Conservation (phyloP, 148 eudicot species). For the Talinum fruticosum region DNA sequence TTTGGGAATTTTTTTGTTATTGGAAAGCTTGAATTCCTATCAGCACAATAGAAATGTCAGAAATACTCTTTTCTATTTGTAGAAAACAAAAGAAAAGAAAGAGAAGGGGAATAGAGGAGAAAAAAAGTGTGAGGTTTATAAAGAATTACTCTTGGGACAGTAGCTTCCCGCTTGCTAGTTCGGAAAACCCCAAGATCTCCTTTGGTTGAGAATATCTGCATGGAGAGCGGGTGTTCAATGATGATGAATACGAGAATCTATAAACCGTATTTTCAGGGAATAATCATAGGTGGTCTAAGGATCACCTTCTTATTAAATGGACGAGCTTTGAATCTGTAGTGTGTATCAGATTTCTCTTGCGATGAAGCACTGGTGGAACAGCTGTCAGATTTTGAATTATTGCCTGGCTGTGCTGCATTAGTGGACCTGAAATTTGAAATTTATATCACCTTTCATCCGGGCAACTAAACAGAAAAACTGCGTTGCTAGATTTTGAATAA, state of each 20-base stretch:
- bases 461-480: not conserved
- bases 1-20: constrained; percentile 24
- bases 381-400: constrained; percentile 25
- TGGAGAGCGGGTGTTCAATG: constrained; percentile 12
- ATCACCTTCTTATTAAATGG: constrained; percentile 37
- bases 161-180: constrained; percentile 28
- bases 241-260: not conserved
- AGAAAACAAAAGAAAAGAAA: not conserved
- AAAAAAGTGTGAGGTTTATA: not conserved
- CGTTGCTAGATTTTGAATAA: not conserved
- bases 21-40: constrained; percentile 47
- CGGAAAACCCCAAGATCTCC: constrained; percentile 26
- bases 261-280: not conserved
- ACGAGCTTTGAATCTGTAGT: constrained; percentile 26
- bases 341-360: constrained; percentile 27
- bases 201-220: constrained; percentile 32
- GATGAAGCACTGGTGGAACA: constrained; percentile 26
- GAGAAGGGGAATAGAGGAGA: not conserved
- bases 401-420: constrained; percentile 34
- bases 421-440: constrained; percentile 47
- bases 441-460: constrained; percentile 5
- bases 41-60: constrained; percentile 11
- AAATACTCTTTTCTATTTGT: not conserved
- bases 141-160: constrained; percentile 22
- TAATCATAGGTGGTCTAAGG: not conserved